These are phyloP conservation scores for Phytopythium boreale DNA, from an alignment of 352 stramenopile genomes.

Conservation along the genomic window DNA sequence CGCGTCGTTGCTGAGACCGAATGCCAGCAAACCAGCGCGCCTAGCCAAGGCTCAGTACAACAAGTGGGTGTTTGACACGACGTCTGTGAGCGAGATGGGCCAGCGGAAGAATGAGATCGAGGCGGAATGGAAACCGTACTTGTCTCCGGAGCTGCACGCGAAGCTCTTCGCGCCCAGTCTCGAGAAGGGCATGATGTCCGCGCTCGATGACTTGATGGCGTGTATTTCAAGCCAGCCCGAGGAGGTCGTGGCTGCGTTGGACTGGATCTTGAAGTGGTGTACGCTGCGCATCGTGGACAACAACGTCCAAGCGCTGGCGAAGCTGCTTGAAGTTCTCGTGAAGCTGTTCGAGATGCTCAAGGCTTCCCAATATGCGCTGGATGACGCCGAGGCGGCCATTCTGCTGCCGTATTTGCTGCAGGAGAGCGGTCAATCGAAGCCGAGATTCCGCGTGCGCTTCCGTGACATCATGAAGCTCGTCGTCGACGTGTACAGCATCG, in stretches of 20 bases:
- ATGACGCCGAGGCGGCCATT: constrained; percentile 83
- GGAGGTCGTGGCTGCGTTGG: constrained; percentile 64
- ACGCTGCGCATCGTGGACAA: constrained; percentile 84
- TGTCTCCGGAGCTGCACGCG: constrained; percentile 61
- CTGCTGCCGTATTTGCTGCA: constrained; percentile 80
- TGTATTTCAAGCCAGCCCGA: constrained; percentile 62
- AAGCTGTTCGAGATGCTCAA: constrained; percentile 85
- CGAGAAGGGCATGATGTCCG: constrained; percentile 83
- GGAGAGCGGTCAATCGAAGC: constrained; percentile 83
- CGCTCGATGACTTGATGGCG: constrained; percentile 68
- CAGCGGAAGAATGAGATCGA: constrained; percentile 72
- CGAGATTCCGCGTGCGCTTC: constrained; percentile 77
- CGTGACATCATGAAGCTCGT: constrained; percentile 85
- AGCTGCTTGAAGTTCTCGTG: constrained; percentile 77
- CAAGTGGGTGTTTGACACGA: constrained; percentile 84
- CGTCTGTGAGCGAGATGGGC: constrained; percentile 63
- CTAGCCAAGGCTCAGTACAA: constrained; percentile 70
- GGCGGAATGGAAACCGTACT: constrained; percentile 69
- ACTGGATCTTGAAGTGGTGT: constrained; percentile 86
- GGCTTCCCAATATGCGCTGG: constrained; percentile 49
- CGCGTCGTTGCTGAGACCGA: constrained; percentile 58
- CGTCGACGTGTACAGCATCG: constrained; percentile 71
- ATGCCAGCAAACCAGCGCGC: constrained; percentile 48
- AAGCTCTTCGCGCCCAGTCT: constrained; percentile 78
- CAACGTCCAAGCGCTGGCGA: constrained; percentile 83